Conservation (phyloP, 164 flowering plant species). For the Houttuynia cordata region DNA sequence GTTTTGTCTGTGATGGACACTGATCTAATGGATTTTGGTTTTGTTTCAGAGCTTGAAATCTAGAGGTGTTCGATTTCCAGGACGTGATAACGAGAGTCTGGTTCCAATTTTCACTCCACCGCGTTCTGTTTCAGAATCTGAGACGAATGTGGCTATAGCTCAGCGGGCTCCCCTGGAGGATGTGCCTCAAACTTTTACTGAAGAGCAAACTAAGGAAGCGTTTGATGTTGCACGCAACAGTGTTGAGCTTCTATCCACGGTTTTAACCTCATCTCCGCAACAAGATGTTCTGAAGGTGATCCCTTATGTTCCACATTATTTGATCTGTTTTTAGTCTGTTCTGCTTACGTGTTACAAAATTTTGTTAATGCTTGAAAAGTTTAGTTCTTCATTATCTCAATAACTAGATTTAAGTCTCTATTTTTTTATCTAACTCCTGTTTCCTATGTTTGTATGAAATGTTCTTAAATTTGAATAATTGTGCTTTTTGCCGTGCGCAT, state of each 20-base stretch:
- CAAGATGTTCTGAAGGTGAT: slow-evolving; percentile 80
- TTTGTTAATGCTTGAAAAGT: no score
- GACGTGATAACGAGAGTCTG: slow-evolving; percentile 87
- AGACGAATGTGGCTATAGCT: slow-evolving; percentile 20
- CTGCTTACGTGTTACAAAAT: no score
- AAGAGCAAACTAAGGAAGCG: slow-evolving; percentile 88
- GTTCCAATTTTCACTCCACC: slow-evolving; percentile 92
- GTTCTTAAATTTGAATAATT: no score
- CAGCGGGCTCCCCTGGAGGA: slow-evolving; percentile 31
- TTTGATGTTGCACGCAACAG: slow-evolving; percentile 94
- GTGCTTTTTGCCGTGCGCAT: no score
- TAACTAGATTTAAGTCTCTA: no score
- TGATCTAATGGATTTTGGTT: not conserved
- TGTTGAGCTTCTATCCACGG: slow-evolving; percentile 84
- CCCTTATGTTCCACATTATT: not conserved
- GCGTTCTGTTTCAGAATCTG: slow-evolving; percentile 46
- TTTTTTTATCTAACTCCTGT: no score
- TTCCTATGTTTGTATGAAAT: no score
- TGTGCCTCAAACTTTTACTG: slow-evolving; percentile 43
- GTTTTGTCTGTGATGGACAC: not conserved
- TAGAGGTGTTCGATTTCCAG: slow-evolving; percentile 88
- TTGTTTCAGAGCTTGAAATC: slow-evolving; percentile 63
- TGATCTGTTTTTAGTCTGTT: not conserved
- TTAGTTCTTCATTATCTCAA: no score
- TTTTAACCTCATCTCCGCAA: slow-evolving; percentile 84